Base-by-base conservation (phyloP, 2,329 filamentous ascomycete genomes). In the Didymella segeticola region DNA sequence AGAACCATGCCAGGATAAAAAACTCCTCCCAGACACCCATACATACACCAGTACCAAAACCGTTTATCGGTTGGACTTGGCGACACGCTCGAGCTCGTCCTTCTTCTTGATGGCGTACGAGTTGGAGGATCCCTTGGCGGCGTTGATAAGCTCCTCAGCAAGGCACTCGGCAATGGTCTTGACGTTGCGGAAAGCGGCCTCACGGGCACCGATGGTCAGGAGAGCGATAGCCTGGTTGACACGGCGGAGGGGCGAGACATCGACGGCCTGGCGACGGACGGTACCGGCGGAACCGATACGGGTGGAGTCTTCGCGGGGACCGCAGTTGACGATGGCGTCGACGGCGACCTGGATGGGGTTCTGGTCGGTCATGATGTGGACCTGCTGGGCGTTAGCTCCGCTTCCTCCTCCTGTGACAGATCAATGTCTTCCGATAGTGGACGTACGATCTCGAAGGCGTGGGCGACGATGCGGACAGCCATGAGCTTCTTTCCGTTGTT, bases 401-500 rank as follows among this genome's bases (percentile, higher is more conserved):
- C 17, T 36, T 25, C 27, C 39, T 47, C 27, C 20, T 22, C 12
- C 12, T 15, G 14, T 27, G 12, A 11, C 23, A 15, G n/a, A 29
- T 20, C 20, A 9, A 7, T 30, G 17, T 29, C 19, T 23, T 30
- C 29, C 3, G 26, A 22, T 20, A 15, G 25, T 27, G 31, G 19
- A 89, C 91, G 81, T 89, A 97, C 93, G 80, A 99, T 99, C 87
- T 99, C 96, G 83, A 99, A 99, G 75, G 93, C 83, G 86, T 99
- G 95, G 72, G 93, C 93, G 75, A 99, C 93, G 73, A 99, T 99
- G 83, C 95, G 92, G 81, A 98, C 93, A 78, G 95, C 96, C 93
- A 96, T 97, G 79, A 98, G 89, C 91, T 99, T 99, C 90, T 99
- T 99, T 83, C 95, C 95, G 90, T 97, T 99, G 91, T 99, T 99